Percentiles rank a stretch among this genome's conserved stretches.
These are phyloP conservation scores for Chlamydomonas applanata DNA, from an alignment of 139 green algal species.

Conservation along the genomic window DNA sequence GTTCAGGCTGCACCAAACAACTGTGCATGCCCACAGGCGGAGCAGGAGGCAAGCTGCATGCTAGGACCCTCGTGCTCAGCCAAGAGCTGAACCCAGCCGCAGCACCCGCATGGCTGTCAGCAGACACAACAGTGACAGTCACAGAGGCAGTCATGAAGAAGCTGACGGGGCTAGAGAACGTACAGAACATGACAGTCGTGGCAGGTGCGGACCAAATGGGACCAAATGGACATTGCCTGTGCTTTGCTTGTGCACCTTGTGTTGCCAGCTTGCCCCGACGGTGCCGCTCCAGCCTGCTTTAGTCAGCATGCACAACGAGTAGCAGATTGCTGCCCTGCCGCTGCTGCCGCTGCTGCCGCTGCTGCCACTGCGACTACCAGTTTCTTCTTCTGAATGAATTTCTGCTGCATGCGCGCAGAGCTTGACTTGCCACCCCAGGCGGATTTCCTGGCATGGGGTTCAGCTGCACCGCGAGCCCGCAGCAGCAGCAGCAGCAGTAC, in stretches of 20 bases:
- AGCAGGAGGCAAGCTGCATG: neutral
- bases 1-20: neutral
- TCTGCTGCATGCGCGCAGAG: constrained; percentile 26
- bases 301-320: too few relatives aligned
- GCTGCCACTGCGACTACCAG: too few relatives aligned
- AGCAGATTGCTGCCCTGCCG: too few relatives aligned
- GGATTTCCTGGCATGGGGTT: neutral
- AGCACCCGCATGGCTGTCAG: neutral
- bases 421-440: constrained; percentile 30
- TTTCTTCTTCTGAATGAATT: too few relatives aligned
- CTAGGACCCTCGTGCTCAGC: neutral
- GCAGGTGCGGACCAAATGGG: neutral
- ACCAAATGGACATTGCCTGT: too few relatives aligned
- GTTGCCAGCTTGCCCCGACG: neutral
- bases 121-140: constrained; percentile 26
- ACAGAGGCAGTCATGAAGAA: constrained; percentile 60
- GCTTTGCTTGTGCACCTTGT: too few relatives aligned
- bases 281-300: neutral
- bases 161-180: constrained; percentile 56
- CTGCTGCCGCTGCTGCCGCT: too few relatives aligned
- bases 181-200: constrained; percentile 23
- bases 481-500: constrained; percentile 12
- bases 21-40: neutral
- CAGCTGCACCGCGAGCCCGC: neutral
- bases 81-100: neutral